Percentiles rank a stretch among this genome's conserved stretches.
phyloP scores from a whole-genome alignment of 495 filamentous ascomycete genomes.

The Lepraria neglecta region DNA sequence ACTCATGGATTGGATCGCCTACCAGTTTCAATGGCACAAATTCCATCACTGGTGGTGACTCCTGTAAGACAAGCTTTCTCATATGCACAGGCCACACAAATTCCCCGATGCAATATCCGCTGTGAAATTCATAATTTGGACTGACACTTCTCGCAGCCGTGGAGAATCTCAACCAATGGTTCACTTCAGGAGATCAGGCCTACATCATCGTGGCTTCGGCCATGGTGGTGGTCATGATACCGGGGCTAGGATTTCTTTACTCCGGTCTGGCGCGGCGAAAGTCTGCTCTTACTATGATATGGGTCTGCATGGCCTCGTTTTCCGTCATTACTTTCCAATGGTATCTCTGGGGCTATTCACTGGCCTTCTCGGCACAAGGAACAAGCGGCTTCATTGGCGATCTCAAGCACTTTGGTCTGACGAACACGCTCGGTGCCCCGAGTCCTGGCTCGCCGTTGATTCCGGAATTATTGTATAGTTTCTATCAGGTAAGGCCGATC shows the following conservation, averaged over 20 bases:
- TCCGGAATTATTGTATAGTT: conserved; percentile 57
- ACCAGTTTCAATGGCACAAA: conserved; percentile 70
- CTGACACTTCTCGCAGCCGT: conserved; percentile 38
- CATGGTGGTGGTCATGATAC: conserved; percentile 92
- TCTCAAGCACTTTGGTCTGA: conserved; percentile 58
- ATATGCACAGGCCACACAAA: no score
- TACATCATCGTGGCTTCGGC: conserved; percentile 88
- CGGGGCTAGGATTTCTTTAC: conserved; percentile 65
- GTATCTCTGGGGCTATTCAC: conserved; percentile 70
- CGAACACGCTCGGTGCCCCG: conserved; percentile 56
- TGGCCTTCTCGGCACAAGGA: conserved; percentile 58
- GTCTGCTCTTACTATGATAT: conserved; percentile 64
- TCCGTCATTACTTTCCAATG: conserved; percentile 66
- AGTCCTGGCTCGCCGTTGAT: conserved; percentile 59
- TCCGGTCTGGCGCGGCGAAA: conserved; percentile 59
- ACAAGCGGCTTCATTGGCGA: conserved; percentile 65
- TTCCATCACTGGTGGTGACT: conserved; percentile 65
- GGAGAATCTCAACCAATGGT: conserved; percentile 89
- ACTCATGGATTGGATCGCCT: conserved; percentile 77
- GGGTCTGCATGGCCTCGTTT: conserved; percentile 59
- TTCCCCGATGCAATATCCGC: no score
- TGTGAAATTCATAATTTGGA: no score
- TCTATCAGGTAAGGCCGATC: conserved; percentile 54
- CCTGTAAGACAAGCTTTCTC: conserved; percentile 53
- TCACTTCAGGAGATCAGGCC: conserved; percentile 62